Base-by-base conservation (phyloP, 345 rosid species). In the Aethionema arabicum region DNA sequence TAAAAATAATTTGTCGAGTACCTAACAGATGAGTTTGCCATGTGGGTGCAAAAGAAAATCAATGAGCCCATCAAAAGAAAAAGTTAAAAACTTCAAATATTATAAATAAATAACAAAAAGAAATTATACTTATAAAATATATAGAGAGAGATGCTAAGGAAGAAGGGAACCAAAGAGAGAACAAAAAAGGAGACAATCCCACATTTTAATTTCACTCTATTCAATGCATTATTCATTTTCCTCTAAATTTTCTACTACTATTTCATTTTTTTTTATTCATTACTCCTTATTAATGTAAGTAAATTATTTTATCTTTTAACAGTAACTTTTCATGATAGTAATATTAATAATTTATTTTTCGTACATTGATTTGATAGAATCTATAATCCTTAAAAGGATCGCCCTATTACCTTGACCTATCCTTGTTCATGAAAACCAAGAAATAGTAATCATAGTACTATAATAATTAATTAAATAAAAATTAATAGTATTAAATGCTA, bases 171-270 rank as follows among this genome's bases (percentile, higher is more conserved):
- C 86, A 77, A 54, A 35, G 67, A 76, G 76, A 74, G 70, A 79
- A 82, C 91, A 83, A 41, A 66, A 74, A 58, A 76, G 88, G 86
- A 80, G 95, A 92, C 95, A 87, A 68, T 63, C 77, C 43, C 66
- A 59, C 63, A 77, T 63, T 57, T 65, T 52, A 30, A 31, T 68
- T 62, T 51, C 60, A 57, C 65, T 2, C 66, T 71, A 41, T 65
- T 71, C 75, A 37, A 40, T 65, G 59, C 53, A 53, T 77, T 75
- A 67, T 77, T 62, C 45, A 48, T 74, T 74, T 73, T 80, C 75
- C 75, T 67, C 69, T 77, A 71, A 52, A 15, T 37, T 65, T 59
- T 42, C 43, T 47, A 46, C n/a, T n/a, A n/a, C n/a, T n/a, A 58
- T 12, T 65, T 70, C 32, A 52, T 61, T 50, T 56, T 31, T 35